phyloP scores from a whole-genome alignment of 768 basidiomycete species.

The Lentinula raphanica region DNA sequence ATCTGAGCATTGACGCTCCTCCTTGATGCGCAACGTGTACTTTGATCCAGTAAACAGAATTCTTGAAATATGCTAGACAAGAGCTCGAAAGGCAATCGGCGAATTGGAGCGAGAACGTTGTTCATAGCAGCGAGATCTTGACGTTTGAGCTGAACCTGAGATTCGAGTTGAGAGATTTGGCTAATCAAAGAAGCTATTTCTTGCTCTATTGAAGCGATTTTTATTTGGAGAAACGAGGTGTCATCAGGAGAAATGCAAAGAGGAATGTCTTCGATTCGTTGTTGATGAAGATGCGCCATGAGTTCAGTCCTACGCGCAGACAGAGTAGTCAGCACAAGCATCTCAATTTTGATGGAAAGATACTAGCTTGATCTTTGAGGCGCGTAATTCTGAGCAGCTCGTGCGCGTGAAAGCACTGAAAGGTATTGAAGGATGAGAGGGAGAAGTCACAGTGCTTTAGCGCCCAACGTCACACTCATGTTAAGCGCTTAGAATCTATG shows the following conservation, averaged over 20 bases:
- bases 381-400: too few relatives aligned
- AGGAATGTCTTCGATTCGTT: not conserved
- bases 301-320: not conserved
- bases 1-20: not conserved
- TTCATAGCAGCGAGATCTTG: not conserved
- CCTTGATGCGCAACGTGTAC: not conserved
- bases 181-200: not conserved
- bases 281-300: not conserved
- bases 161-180: not conserved
- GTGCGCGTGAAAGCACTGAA: too few relatives aligned
- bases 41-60: not conserved
- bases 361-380: too few relatives aligned
- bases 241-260: not conserved
- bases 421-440: too few relatives aligned
- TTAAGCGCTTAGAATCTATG: too few relatives aligned
- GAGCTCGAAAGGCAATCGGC: slow-evolving; percentile 1
- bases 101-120: slow-evolving; percentile 1
- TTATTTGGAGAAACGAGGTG: not conserved
- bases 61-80: not conserved
- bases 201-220: not conserved
- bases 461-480: too few relatives aligned
- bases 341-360: too few relatives aligned
- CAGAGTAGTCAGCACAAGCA: too few relatives aligned
- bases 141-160: not conserved
- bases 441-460: too few relatives aligned